Evolutionary conservation across 2,329 filamentous ascomycete species (phyloP), one percentile per base, ranked within the genome.

Genomic region (Colletotrichum sp.): DNA sequence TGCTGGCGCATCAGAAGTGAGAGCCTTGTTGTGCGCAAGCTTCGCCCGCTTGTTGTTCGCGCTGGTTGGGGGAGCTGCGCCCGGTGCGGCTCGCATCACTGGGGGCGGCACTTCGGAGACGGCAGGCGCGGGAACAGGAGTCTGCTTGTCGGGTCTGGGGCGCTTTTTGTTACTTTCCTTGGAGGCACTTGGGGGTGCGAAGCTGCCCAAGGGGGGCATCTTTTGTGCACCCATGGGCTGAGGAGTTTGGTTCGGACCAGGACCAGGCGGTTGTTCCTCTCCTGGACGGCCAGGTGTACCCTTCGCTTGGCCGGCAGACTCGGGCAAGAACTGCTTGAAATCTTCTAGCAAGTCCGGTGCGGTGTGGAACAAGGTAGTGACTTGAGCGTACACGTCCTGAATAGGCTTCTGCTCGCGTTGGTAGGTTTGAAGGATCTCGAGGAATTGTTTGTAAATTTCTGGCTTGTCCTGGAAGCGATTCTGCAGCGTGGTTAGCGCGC

Each of bases 371-470:
- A 99, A 87, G 36, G 93, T 94, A 1, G 97, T 99, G 29, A 99
- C 97, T 83, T 99, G 97, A 2, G 95, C 94, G 82, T 99, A 99
- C 5, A 99, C 97, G 83, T 99, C 97, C 82, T 98, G 96, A 47
- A 99, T 99, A 0, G 97, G 97, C 81, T 98, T 98, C 67, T 97
- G 98, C 83, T 99, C 97, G 71, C 97, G 92, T 83, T 99, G 97
- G 80, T 99, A 99, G 3, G 97, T 99, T 84, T 99, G 97, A 59
- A 99, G 87, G 63, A 99, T 99, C 82, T 99, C 97, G 34, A 99
- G 89, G 81, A 99, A 99, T 81, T 99, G 96, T 83, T 99, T 99
- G 87, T 99, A 99, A 76, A 99, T 98, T 82, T 99, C 97, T 8
- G 97, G 97, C 77, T 98, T 96, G 80, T 96, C 93, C 79, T 98